Evolutionary conservation across 202 grass and related monocot species (phyloP).

Genomic region (Schoenoplectus triqueter): DNA sequence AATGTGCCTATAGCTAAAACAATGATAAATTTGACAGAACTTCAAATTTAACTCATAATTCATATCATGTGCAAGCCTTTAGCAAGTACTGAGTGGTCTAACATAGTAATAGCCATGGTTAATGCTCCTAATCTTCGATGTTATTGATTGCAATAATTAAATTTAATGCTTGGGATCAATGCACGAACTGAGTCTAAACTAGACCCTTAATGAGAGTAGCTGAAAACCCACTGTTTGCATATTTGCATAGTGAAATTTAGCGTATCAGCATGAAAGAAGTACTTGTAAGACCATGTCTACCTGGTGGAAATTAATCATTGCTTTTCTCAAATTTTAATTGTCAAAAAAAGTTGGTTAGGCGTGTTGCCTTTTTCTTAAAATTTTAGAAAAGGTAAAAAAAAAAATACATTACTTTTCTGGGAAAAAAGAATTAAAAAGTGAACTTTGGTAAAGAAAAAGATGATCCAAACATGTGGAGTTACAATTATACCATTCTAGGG

Average conservation of each 20-base stretch:
- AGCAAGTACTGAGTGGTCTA: not conserved
- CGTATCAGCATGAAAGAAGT: not conserved
- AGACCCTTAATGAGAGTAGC: no score
- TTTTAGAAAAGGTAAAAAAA: not conserved
- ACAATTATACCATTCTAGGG: constrained; percentile 15
- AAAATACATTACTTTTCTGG: not conserved
- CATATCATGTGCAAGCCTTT: not conserved
- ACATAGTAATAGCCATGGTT: not conserved
- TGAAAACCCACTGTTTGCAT: no score
- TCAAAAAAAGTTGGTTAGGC: not conserved
- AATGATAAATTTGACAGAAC: not conserved
- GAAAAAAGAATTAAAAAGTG: not conserved
- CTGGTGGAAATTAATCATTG: not conserved
- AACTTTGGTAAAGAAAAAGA: not conserved
- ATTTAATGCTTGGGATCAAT: constrained; percentile 9
- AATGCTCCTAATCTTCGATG: not conserved
- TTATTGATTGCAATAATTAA: not conserved
- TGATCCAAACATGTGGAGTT: constrained; percentile 15
- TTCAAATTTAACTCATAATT: not conserved
- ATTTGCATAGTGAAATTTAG: not conserved
- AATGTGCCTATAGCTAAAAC: not conserved
- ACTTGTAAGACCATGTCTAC: not conserved
- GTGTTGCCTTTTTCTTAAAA: constrained; percentile 20
- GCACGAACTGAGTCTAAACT: not conserved
- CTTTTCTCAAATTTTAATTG: constrained; percentile 4